A percentile compares a stretch with the other conserved stretches of the same genome.
Evolutionary conservation across 148 eudicot species (phyloP).

Genomic region (Nepenthes mirabilis): DNA sequence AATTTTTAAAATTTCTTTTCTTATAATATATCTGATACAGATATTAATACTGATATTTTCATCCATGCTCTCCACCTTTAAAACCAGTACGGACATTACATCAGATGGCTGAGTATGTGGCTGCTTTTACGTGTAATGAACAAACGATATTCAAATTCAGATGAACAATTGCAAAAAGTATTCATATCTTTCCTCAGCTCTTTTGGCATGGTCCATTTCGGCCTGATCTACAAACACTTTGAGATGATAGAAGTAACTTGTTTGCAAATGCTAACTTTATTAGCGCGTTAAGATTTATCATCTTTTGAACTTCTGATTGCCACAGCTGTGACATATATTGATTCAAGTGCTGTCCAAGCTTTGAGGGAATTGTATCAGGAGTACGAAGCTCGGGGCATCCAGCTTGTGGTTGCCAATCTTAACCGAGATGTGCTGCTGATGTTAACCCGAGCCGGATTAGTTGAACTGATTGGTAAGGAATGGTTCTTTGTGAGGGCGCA

Average conservation of each 20-base stretch:
- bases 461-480: constrained; percentile 81
- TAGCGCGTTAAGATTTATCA: too few species aligned
- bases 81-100: too few species aligned
- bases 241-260: neutral
- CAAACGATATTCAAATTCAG: too few species aligned
- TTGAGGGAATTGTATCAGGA: constrained; percentile 75
- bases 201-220: neutral
- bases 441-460: constrained; percentile 60
- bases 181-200: too few species aligned
- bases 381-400: constrained; percentile 78
- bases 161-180: too few species aligned
- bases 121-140: too few species aligned
- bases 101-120: too few species aligned
- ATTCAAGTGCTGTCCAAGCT: constrained; percentile 83
- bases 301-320: neutral
- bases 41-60: too few species aligned
- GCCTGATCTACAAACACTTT: neutral
- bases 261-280: neutral
- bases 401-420: constrained; percentile 85
- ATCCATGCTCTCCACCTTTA: too few species aligned
- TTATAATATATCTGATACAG: too few species aligned
- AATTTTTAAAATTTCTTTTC: too few species aligned
- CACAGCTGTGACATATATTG: constrained; percentile 80
- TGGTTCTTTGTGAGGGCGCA: constrained; percentile 98
- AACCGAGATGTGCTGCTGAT: constrained; percentile 76